Conservation (phyloP, 1,284 basidiomycete species). For the Malassezia obtusa region DNA sequence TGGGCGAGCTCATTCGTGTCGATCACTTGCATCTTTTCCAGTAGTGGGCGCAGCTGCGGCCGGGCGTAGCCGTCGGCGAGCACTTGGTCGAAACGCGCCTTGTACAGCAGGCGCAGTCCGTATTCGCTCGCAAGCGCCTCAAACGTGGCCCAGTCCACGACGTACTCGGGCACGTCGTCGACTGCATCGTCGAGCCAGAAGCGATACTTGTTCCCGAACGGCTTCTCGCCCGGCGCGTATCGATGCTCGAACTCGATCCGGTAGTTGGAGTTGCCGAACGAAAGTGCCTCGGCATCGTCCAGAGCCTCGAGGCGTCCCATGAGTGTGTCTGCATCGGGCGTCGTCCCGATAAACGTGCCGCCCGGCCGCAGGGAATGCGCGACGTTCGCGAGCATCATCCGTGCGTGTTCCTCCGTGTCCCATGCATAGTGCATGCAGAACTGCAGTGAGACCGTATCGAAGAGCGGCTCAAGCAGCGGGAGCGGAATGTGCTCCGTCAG, state of each 20-base stretch:
- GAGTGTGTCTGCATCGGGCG: slow-evolving; percentile 65
- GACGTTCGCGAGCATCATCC: slow-evolving; percentile 88
- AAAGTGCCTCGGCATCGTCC: slow-evolving; percentile 56
- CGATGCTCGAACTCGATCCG: slow-evolving; percentile 65
- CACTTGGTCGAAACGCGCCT: slow-evolving; percentile 60
- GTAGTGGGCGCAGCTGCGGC: slow-evolving; percentile 20
- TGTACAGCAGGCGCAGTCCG: slow-evolving; percentile 65
- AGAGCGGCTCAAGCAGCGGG: slow-evolving; percentile 56
- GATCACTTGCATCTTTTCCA: slow-evolving; percentile 30
- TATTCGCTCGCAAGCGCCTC: slow-evolving; percentile 73
- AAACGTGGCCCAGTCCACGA: slow-evolving; percentile 89
- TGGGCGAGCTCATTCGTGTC: slow-evolving; percentile 16
- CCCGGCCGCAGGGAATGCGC: slow-evolving; percentile 67
- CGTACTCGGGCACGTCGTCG: slow-evolving; percentile 81
- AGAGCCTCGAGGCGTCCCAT: slow-evolving; percentile 54
- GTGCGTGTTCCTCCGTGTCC: slow-evolving; percentile 71
- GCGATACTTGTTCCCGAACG: slow-evolving; percentile 75
- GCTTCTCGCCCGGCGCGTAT: slow-evolving; percentile 52
- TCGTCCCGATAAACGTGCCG: slow-evolving; percentile 85
- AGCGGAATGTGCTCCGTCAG: slow-evolving; percentile 63
- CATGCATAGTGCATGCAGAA: slow-evolving; percentile 99
- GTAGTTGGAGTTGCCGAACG: slow-evolving; percentile 85
- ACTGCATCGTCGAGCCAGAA: slow-evolving; percentile 93
- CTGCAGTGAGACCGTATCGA: slow-evolving; percentile 93
- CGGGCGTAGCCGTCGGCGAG: slow-evolving; percentile 25